These are phyloP conservation scores for Rosa chinensis DNA, from an alignment of 306 rosid species.

Conservation along the genomic window DNA sequence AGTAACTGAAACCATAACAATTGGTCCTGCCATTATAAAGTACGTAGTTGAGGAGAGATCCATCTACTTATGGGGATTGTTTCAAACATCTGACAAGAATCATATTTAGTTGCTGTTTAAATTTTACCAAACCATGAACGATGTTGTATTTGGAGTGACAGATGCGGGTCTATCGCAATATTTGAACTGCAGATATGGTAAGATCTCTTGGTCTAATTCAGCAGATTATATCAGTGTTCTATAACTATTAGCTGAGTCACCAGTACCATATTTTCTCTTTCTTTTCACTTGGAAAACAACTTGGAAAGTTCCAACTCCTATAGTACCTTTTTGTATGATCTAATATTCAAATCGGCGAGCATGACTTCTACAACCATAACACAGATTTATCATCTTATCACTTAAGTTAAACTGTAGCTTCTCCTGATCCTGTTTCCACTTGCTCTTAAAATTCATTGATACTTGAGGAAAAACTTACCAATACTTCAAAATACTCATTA, in stretches of 20 bases:
- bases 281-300: background rate
- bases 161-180: conserved; percentile 61
- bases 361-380: too few species aligned
- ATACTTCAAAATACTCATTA: background rate
- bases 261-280: background rate
- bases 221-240: background rate
- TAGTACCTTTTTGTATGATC: too few species aligned
- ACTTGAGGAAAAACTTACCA: background rate
- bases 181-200: conserved; percentile 47
- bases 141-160: conserved; percentile 59
- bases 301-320: too few species aligned
- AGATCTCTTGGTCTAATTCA: background rate
- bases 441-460: background rate
- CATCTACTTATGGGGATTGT: background rate
- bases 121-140: conserved; percentile 53
- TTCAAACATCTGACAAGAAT: background rate
- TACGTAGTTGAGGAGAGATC: too few species aligned
- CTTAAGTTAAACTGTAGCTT: background rate
- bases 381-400: too few species aligned
- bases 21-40: background rate
- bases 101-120: background rate
- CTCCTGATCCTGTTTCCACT: background rate
- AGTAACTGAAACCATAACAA: background rate
- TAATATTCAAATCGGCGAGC: too few species aligned
- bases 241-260: background rate